phyloP scores from a whole-genome alignment of 2,329 filamentous ascomycete species.

The Teratosphaeria zuluensis region DNA sequence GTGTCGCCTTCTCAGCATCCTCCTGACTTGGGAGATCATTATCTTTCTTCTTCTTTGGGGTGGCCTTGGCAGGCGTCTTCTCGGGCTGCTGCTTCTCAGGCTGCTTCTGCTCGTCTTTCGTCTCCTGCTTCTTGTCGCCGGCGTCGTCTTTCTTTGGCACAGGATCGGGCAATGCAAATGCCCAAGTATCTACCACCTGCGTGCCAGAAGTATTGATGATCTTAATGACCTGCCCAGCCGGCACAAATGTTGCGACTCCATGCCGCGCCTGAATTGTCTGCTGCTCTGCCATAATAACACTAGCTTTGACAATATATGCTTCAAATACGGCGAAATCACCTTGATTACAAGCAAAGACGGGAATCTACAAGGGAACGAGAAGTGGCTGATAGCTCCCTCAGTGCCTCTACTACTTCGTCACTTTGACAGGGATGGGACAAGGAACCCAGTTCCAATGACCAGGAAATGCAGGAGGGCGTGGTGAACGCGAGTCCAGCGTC shows the following conservation, averaged over 20 bases:
- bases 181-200: slow-evolving; percentile 40
- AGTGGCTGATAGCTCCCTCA: slow-evolving; percentile 1
- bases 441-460: background rate
- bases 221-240: slow-evolving; percentile 39
- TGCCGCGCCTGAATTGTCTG: slow-evolving; percentile 41
- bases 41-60: slow-evolving; percentile 19
- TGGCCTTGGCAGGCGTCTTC: slow-evolving; percentile 11
- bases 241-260: slow-evolving; percentile 42
- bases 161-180: slow-evolving; percentile 37
- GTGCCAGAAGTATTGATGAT: slow-evolving; percentile 43
- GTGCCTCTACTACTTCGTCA: background rate
- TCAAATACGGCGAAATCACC: background rate
- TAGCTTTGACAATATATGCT: background rate
- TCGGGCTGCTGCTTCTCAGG: slow-evolving; percentile 7
- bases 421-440: background rate
- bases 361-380: background rate
- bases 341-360: background rate
- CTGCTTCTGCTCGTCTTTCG: slow-evolving; percentile 13
- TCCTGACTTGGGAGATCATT: slow-evolving; percentile 25
- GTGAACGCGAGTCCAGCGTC: background rate
- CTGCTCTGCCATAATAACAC: slow-evolving; percentile 11
- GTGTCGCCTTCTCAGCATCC: slow-evolving; percentile 25
- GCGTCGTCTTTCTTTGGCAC: slow-evolving; percentile 21
- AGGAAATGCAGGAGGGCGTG: background rate
- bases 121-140: slow-evolving; percentile 14